Evolutionary conservation across 306 rosid genomes (phyloP), one percentile per base, ranked within the genome.

Genomic region (Glycine soja): DNA sequence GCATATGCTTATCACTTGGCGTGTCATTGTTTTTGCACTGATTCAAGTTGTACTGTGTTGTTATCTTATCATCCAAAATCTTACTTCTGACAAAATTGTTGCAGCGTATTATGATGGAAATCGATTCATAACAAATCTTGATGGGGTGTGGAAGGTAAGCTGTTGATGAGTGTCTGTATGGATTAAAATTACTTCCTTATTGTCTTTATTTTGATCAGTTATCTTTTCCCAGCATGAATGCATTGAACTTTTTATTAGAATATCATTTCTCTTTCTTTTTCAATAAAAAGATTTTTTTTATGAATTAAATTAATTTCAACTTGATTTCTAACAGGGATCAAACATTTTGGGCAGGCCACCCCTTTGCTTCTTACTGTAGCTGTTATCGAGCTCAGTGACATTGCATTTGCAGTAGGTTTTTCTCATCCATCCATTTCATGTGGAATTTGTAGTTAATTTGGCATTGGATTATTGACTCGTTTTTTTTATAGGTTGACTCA

Each of bases 291-390:
- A 54, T 30, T 54, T 72, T 83, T 32, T 78, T 75, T 38, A 62
- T 66, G 53, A 81, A 67, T 84, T 81, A 79, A 90, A 89, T 89
- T 88, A 86, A 88, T 93, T 85, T 82, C 64, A 75, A 85, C 82
- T 88, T 87, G 88, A 87, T 88, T 88, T 91, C 98, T 95, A 95
- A 95, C 96, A 95, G 97, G 97, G 92, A 85, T 93, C 91, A 87
- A 91, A 93, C 91, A 85, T 95, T 95, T 95, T 95, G 99, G 99
- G 86, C 99, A 91, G 99, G 99, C 99, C 72, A 95, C 99, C 74
- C 99, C 99, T 85, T 91, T 95, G 80, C 98, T 95, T 86, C 97
- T 95, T 83, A 93, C 96, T 1, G 94, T 95, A 82, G 98, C 97
- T 59, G 90, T 95, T 76, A 83, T 93, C 72, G 98, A 95, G 87